Percentiles rank a stretch among this genome's conserved stretches.
Conservation (phyloP, 2,329 filamentous ascomycete genomes). For the Penicillium olsonii region DNA sequence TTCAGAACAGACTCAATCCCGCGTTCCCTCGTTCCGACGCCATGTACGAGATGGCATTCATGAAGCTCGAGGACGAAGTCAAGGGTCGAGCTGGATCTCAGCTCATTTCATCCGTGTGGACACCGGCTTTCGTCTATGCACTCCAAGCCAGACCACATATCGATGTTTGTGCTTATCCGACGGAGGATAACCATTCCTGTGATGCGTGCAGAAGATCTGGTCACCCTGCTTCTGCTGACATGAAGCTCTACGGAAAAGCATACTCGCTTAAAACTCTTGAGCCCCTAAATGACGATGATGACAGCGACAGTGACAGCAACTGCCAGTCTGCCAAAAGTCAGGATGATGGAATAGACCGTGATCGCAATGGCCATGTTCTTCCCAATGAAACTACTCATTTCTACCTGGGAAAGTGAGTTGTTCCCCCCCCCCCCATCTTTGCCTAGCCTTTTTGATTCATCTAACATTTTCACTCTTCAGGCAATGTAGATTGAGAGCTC, state of each 20-base stretch:
- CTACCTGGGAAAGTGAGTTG: constrained; percentile 53
- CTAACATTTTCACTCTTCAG: constrained; percentile 19
- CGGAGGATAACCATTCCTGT: constrained; percentile 54
- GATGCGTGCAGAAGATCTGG: constrained; percentile 70
- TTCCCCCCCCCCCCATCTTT: too few relatives aligned
- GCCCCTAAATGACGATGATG: constrained; percentile 55
- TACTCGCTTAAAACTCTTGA: constrained; percentile 69
- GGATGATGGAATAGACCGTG: constrained; percentile 35
- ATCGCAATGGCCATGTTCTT: constrained; percentile 49
- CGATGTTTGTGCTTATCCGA: constrained; percentile 50
- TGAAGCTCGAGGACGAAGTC: constrained; percentile 71
- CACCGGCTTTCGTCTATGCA: constrained; percentile 63
- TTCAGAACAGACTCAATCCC: constrained; percentile 76
- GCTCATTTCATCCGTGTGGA: constrained; percentile 72
- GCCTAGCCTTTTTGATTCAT: not conserved
- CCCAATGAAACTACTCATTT: constrained; percentile 50
- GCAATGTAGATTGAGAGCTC: constrained; percentile 64
- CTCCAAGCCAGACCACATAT: constrained; percentile 67
- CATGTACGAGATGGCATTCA: constrained; percentile 69
- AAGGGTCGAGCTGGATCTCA: constrained; percentile 68
- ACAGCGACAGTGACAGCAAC: constrained; percentile 38
- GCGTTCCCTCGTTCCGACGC: constrained; percentile 64
- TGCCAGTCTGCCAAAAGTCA: constrained; percentile 34
- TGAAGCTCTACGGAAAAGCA: constrained; percentile 65
- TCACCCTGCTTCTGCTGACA: constrained; percentile 66